Base-by-base conservation (phyloP, 73 alveolate species). In the Durusdinium trenchii region DNA sequence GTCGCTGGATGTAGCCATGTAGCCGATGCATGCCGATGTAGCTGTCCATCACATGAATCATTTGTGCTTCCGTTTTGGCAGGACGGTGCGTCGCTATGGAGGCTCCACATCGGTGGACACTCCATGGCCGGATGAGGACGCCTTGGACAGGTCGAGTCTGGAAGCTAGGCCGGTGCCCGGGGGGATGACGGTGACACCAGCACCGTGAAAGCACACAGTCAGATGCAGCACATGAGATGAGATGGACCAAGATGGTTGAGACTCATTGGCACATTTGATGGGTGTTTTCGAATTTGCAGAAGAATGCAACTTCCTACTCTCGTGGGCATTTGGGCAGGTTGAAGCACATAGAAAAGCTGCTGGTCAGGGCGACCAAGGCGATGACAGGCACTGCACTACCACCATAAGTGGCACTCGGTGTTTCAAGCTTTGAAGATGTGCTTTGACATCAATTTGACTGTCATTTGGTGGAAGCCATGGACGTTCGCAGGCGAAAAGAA, bases 81-180 rank as follows among this genome's bases (percentile, higher is more conserved):
- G 96, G 98, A 52, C 62, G 43, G 50, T 91, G 57, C 98, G 45
- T 36, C 61, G 98, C 30, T 91, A 42, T 32, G 98, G 98, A 1
- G 98, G 98, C 46, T 91, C 98, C 52, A 91, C 98, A 2, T 52
- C 87, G 4, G 43, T 35, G 16, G 98, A 91, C 18, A 91, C 32
- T 54, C 98, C 98, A 0, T 91, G 98, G 98, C 98, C 98, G 28
- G 98, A 91, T 35, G 98, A 91, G n/a, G 89, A 60, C 7, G 26
- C 43, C 45, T 57, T 36, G 3, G 89, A 91, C 87, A 69, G n/a
- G 78, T 87, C 78, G 46, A 91, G 85, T 48, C 57, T 91, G 78
- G 98, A 91, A 43, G 78, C 89, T 43, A 89, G 96, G 96, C 86
- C 54, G 23, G 50, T 32, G 12, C 47, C 84, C 23, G 84, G 47